These are phyloP conservation scores for Leccinum uliginosum DNA, from an alignment of 768 basidiomycete species.

Conservation along the genomic window DNA sequence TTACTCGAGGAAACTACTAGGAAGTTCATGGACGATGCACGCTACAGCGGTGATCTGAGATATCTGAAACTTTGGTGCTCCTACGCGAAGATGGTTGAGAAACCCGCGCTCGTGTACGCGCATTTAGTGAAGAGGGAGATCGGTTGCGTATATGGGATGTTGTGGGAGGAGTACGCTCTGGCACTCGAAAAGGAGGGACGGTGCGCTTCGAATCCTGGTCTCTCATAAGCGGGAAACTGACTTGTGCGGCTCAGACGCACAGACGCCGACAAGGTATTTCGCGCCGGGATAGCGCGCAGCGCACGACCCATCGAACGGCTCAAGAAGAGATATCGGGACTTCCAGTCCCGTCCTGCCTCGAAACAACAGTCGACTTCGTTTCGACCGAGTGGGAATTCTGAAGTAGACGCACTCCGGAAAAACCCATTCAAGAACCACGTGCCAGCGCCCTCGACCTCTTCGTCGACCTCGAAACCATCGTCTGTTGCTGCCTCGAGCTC, in stretches of 20 bases:
- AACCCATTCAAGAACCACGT: slow-evolving; percentile 36
- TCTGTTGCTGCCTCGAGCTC: slow-evolving; percentile 29
- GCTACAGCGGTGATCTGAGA: slow-evolving; percentile 83
- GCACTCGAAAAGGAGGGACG: slow-evolving; percentile 71
- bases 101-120: slow-evolving; percentile 63
- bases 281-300: slow-evolving; percentile 73
- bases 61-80: slow-evolving; percentile 91
- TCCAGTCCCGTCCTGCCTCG: slow-evolving; percentile 50
- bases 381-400: slow-evolving; percentile 23
- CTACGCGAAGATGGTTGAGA: slow-evolving; percentile 78
- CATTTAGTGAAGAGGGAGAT: slow-evolving; percentile 70
- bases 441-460: slow-evolving; percentile 30
- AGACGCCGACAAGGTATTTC: slow-evolving; percentile 80
- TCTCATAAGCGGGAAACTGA: slow-evolving; percentile 4
- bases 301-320: slow-evolving; percentile 83
- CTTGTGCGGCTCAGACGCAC: slow-evolving; percentile 42
- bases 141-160: slow-evolving; percentile 67
- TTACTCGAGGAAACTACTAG: slow-evolving; percentile 81
- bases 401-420: slow-evolving; percentile 30
- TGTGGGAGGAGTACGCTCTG: slow-evolving; percentile 91
- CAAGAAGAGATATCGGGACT: slow-evolving; percentile 76
- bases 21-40: slow-evolving; percentile 75
- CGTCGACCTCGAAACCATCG: slow-evolving; percentile 21
- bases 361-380: slow-evolving; percentile 24
- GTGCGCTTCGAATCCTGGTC: slow-evolving; percentile 41